phyloP scores from a whole-genome alignment of 2,329 filamentous ascomycete genomes.

The Fusarium zealandicum region DNA sequence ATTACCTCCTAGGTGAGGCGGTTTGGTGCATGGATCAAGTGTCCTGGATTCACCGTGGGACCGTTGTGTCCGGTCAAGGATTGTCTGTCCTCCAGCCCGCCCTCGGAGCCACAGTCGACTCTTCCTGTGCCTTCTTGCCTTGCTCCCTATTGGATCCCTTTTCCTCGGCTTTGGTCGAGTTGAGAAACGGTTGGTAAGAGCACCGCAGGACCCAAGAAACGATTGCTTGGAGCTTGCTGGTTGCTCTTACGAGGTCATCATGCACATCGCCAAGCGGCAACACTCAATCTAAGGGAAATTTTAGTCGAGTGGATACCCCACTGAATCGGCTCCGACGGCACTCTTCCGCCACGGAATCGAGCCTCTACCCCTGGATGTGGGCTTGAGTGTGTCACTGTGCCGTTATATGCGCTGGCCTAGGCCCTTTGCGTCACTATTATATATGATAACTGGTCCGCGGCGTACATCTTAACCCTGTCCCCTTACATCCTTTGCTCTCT shows the following conservation, averaged over 20 bases:
- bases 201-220: not conserved
- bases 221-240: slow-evolving; percentile 13
- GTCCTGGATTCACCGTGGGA: slow-evolving; percentile 36
- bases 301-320: slow-evolving; percentile 42
- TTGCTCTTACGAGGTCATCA: slow-evolving; percentile 36
- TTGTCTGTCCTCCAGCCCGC: slow-evolving; percentile 8
- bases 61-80: slow-evolving; percentile 28
- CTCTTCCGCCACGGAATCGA: slow-evolving; percentile 40
- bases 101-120: slow-evolving; percentile 19
- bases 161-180: slow-evolving; percentile 15
- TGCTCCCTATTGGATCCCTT: slow-evolving; percentile 12
- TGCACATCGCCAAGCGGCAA: slow-evolving; percentile 46
- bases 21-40: slow-evolving; percentile 45
- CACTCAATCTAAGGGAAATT: slow-evolving; percentile 42
- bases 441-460: slow-evolving; percentile 37
- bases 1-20: slow-evolving; percentile 40
- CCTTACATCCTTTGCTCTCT: slow-evolving; percentile 16
- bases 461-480: slow-evolving; percentile 8
- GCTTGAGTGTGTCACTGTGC: slow-evolving; percentile 36
- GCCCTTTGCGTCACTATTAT: slow-evolving; percentile 38
- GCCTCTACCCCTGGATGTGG: slow-evolving; percentile 39
- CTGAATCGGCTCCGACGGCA: slow-evolving; percentile 43
- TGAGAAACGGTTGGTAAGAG: slow-evolving; percentile 1
- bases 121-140: slow-evolving; percentile 2
- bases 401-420: slow-evolving; percentile 30